Percentiles rank a stretch among this genome's conserved stretches.
Evolutionary conservation across 176 grass and related monocot species (phyloP).

Genomic region (Eremochloa ophiuroides): DNA sequence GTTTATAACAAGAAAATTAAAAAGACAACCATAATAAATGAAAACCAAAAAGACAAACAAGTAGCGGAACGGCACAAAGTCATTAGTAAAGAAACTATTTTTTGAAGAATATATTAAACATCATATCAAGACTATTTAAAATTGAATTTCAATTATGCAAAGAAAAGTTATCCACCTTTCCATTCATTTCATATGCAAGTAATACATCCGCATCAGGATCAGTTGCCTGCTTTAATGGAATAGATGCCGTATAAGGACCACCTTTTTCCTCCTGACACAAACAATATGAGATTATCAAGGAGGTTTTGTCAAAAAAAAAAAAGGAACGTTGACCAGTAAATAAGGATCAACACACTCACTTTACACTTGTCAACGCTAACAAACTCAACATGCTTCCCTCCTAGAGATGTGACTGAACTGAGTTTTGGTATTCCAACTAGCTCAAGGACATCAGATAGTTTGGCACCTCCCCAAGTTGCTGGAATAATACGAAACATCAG

Average conservation of each 20-base stretch:
- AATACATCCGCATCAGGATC: conserved; percentile 96
- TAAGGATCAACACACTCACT: conserved; percentile 53
- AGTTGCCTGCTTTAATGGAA: conserved; percentile 79
- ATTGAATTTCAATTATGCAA: conserved; percentile 9
- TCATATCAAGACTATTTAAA: background rate
- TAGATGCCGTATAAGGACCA: conserved; percentile 95
- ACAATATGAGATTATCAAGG: background rate
- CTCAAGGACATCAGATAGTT: conserved; percentile 75
- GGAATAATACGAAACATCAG: conserved; percentile 25
- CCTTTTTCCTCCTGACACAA: conserved; percentile 87
- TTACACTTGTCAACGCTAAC: conserved; percentile 85
- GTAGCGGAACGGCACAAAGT: background rate
- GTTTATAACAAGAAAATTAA: background rate
- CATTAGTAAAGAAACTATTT: background rate
- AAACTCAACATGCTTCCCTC: conserved; percentile 87
- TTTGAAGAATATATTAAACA: conserved; percentile 9
- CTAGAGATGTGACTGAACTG: conserved; percentile 61
- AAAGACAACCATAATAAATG: background rate
- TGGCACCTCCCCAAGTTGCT: conserved; percentile 94
- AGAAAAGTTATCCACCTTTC: conserved; percentile 57
- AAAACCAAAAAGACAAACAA: background rate
- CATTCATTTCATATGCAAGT: conserved; percentile 99
- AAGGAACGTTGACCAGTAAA: background rate
- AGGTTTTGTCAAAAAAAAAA: background rate
- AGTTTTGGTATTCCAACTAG: conserved; percentile 68